A percentile compares a stretch with the other conserved stretches of the same genome.
These are phyloP conservation scores for Gyromitra esculenta DNA, from an alignment of 2,329 filamentous ascomycete genomes.

Conservation along the genomic window DNA sequence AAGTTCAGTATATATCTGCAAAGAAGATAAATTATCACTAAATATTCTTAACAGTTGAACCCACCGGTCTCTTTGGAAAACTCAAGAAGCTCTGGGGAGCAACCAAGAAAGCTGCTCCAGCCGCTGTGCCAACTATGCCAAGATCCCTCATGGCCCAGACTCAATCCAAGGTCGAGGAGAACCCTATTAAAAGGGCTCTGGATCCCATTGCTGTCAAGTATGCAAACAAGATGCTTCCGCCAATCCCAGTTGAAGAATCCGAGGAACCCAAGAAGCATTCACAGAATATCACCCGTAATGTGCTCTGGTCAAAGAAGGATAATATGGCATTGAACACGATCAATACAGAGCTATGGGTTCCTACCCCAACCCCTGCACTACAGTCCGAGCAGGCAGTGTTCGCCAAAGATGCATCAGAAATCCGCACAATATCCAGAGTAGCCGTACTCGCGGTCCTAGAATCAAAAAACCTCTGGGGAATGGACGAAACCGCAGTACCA, in stretches of 20 bases:
- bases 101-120: slow-evolving; percentile 19
- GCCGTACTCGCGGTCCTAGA: slow-evolving; percentile 8
- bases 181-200: slow-evolving; percentile 9
- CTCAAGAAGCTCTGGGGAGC: slow-evolving; percentile 48
- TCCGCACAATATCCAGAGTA: slow-evolving; percentile 13
- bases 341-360: slow-evolving; percentile 17
- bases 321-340: background rate
- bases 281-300: background rate
- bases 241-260: slow-evolving; percentile 23
- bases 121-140: background rate
- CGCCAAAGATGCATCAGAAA: slow-evolving; percentile 9
- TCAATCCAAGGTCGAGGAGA: background rate
- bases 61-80: slow-evolving; percentile 45
- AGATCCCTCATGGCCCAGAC: background rate
- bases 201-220: slow-evolving; percentile 40
- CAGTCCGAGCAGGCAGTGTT: background rate
- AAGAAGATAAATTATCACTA: background rate
- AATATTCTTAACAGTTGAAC: slow-evolving; percentile 32
- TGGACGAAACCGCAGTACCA: background rate
- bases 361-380: background rate
- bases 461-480: slow-evolving; percentile 28
- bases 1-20: background rate
- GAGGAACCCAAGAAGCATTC: background rate
- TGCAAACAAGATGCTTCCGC: slow-evolving; percentile 36
- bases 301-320: slow-evolving; percentile 20